These are phyloP conservation scores for Microdochium nivale DNA, from an alignment of 2,329 filamentous ascomycete species.

Conservation along the genomic window DNA sequence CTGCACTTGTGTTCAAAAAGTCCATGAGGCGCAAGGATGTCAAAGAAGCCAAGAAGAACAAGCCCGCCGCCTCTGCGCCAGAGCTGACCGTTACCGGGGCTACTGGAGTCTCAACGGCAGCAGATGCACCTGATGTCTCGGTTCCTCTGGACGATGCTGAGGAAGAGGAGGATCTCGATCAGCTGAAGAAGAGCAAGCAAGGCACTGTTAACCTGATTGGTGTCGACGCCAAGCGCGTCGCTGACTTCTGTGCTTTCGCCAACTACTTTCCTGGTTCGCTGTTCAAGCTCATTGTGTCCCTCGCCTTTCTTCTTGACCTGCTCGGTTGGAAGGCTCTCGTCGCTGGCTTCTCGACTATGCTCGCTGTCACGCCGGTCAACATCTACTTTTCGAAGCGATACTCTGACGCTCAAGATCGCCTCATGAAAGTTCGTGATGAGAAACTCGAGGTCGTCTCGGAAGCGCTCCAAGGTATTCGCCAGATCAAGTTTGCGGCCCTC, in stretches of 20 bases:
- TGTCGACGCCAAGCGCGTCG: conserved; percentile 63
- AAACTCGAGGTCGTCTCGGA: conserved; percentile 72
- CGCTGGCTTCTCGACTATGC: conserved; percentile 56
- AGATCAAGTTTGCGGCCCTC: conserved; percentile 77
- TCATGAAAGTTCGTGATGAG: conserved; percentile 70
- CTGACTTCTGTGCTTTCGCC: conserved; percentile 60
- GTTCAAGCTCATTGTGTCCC: conserved; percentile 56
- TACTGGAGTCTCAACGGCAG: conserved; percentile 17
- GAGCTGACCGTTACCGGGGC: conserved; percentile 16
- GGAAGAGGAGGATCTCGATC: conserved; percentile 39
- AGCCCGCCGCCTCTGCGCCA: conserved; percentile 19
- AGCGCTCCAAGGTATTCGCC: conserved; percentile 68
- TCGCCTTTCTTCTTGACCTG: conserved; percentile 57
- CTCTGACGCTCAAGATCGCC: conserved; percentile 51
- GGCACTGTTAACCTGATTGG: conserved; percentile 70
- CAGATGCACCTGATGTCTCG: conserved; percentile 21
- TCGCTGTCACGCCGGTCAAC: conserved; percentile 60
- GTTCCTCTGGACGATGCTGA: conserved; percentile 20
- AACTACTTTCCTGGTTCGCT: conserved; percentile 54
- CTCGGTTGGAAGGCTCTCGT: conserved; percentile 64
- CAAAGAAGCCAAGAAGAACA: conserved; percentile 48
- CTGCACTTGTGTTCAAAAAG: conserved; percentile 68
- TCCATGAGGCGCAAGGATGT: conserved; percentile 70
- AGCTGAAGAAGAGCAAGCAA: conserved; percentile 48
- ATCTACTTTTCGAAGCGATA: conserved; percentile 58